Base-by-base conservation (phyloP, 1,139 yeast species). In the Yamadazyma kanchanaburiensis region DNA sequence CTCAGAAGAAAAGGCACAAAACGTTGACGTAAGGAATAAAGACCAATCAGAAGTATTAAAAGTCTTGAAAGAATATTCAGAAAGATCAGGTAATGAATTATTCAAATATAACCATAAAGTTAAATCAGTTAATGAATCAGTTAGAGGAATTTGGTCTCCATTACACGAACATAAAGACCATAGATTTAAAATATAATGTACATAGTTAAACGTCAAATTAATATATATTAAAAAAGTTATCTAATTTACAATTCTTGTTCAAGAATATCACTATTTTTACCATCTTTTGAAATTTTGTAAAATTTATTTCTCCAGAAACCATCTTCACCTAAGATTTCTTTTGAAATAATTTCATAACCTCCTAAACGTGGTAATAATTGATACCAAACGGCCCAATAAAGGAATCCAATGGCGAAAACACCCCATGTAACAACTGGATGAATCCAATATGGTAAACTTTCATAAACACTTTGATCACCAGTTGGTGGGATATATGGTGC, bases 121-220 rank as follows among this genome's bases (percentile, higher is more conserved):
- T 24, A 74, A 77, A 55, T 81, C 95, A 25, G 58, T 71, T 37
- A 91, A 89, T 55, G 77, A 75, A 38, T 81, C 95, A 30, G 91
- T 91, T 12, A 82, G 99, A 70, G 99, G 98, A 49, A 71, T 91
- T 31, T 91, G 99, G 98, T 87, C 96, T 28, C 98, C 98, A 34
- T 70, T 91, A 67, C 96, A 91, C 54, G 78, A 74, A 31, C 79
- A 77, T 38, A 81, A 84, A 55, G 65, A 67, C 22, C 67, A 65
- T 51, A 77, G 94, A 60, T 80, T 75, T 63, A 80, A 71, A 51
- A 74, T 86, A 33, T 85, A 64, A 18, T 18, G 20, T 18, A 18
- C 20, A 18, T 18, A 18, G 20, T 18, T 18, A 18, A 18, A n/a
- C n/a, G n/a, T n/a, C n/a, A n/a, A 18, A 18, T 10, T 18, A 18